phyloP scores from a whole-genome alignment of 371 early-diverging fungal species.

The Thermomucor indicae-seudaticae region DNA sequence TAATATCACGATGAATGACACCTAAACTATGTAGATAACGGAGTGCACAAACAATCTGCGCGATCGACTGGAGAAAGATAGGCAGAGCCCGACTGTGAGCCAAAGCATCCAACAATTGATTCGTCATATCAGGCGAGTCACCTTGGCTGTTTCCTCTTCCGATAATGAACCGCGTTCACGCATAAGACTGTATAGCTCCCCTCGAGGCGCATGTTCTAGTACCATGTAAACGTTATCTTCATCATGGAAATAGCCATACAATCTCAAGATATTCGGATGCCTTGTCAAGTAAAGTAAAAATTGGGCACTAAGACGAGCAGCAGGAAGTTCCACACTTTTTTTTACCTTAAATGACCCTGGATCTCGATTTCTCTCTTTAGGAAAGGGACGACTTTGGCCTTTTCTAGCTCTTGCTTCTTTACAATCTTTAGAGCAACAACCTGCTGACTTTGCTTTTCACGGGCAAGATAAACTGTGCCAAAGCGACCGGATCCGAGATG shows the following conservation, averaged over 20 bases:
- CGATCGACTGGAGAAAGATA: conserved; percentile 67
- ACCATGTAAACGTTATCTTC: conserved; percentile 88
- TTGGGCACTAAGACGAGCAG: neutral
- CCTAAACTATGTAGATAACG: conserved; percentile 58
- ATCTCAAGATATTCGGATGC: conserved; percentile 90
- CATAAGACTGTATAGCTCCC: conserved; percentile 89
- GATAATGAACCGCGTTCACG: conserved; percentile 62
- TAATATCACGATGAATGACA: conserved; percentile 72
- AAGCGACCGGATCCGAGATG: conserved; percentile 96
- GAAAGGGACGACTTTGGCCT: conserved; percentile 20
- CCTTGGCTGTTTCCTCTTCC: conserved; percentile 78
- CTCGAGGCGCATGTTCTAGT: conserved; percentile 94
- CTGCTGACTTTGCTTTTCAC: conserved; percentile 79
- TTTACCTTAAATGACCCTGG: conserved; percentile 87
- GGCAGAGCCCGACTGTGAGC: too few relatives aligned
- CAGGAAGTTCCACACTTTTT: too few relatives aligned
- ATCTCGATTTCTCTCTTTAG: conserved; percentile 94
- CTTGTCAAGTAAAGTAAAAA: conserved; percentile 13
- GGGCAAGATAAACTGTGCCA: conserved; percentile 94
- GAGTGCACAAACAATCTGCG: conserved; percentile 86
- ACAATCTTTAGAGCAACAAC: conserved; percentile 96
- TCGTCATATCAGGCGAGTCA: conserved; percentile 14
- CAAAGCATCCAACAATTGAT: too few relatives aligned
- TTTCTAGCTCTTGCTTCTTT: conserved; percentile 77
- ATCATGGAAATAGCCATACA: conserved; percentile 98